Evolutionary conservation across 805 yeast species (phyloP), one percentile per base, ranked within the genome.

Genomic region (Hemisphaericaspora nanyangensis): DNA sequence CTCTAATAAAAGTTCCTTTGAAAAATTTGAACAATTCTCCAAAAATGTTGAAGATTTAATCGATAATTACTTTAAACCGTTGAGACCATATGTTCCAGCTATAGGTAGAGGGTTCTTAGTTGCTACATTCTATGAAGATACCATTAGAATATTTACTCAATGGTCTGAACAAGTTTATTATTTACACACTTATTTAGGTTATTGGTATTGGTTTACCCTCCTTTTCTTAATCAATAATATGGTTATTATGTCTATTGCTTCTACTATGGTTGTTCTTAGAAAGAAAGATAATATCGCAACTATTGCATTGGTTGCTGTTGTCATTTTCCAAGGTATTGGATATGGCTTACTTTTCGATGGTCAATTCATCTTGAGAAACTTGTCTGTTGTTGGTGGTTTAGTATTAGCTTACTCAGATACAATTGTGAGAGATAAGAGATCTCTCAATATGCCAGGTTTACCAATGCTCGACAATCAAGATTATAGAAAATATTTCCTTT

Each of bases 111-210:
- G 86, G 44, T 77, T 90, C 48, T 90, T 91, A 45, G 96, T 91
- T 40, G 95, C 95, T 35, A 93, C 98, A 0, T 91, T 90, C 58
- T 77, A 80, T 49, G 98, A 91, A 64, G 98, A 93, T 56, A 77
- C 95, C 3, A 58, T 82, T 38, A 77, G 99, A 61, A 86, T 91
- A 53, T 51, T 80, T 38, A 67, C 88, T 5, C 97, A 90, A 66
- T 91, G 97, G 97, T 62, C 74, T 26, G 95, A 87, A 54, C 99
- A 91, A 63, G 86, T 87, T 17, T 84, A 79, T 60, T 91, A 85
- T 61, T 71, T 93, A 50, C 76, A 85, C 68, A 79, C 79, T 50
- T 85, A 80, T 69, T 80, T 95, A 58, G 86, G 82, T 50, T 68
- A 82, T 44, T 95, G 95, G 61, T 74, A 78, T 49, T 77, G 83